Evolutionary conservation across 345 rosid species (phyloP).

Genomic region (Eucalyptus erythrocorys): DNA sequence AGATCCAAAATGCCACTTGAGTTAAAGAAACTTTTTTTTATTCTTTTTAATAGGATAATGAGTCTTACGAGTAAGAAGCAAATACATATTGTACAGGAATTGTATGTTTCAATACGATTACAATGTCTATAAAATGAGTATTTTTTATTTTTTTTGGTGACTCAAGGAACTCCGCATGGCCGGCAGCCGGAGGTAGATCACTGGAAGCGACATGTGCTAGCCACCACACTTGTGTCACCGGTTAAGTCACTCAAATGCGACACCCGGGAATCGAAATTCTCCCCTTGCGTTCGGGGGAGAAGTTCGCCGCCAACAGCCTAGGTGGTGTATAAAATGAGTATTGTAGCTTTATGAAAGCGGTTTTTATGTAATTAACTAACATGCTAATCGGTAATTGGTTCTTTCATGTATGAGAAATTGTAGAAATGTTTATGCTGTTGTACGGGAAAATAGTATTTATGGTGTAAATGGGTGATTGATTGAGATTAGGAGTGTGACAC

Average conservation of each 20-base stretch:
- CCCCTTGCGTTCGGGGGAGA: too few species aligned
- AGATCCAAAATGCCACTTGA: not conserved
- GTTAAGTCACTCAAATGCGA: too few species aligned
- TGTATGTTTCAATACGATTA: too few species aligned
- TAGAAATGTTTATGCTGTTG: not conserved
- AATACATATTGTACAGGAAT: not conserved
- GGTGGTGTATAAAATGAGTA: too few species aligned
- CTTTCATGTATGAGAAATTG: not conserved
- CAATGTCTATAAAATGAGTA: too few species aligned
- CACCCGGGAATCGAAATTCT: too few species aligned
- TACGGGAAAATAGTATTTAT: not conserved
- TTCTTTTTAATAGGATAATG: not conserved
- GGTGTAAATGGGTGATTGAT: not conserved
- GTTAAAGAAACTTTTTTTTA: not conserved
- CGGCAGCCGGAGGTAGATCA: too few species aligned
- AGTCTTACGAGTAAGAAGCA: not conserved
- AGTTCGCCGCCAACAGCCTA: too few species aligned
- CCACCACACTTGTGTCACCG: too few species aligned
- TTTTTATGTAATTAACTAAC: not conserved
- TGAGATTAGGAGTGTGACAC: not conserved
- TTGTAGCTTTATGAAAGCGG: not conserved
- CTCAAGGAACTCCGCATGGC: too few species aligned
- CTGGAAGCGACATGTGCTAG: too few species aligned
- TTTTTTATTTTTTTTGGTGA: too few species aligned
- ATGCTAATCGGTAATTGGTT: not conserved